Conservation (phyloP, 2,329 filamentous ascomycete genomes). For the Talaromyces islandicus region DNA sequence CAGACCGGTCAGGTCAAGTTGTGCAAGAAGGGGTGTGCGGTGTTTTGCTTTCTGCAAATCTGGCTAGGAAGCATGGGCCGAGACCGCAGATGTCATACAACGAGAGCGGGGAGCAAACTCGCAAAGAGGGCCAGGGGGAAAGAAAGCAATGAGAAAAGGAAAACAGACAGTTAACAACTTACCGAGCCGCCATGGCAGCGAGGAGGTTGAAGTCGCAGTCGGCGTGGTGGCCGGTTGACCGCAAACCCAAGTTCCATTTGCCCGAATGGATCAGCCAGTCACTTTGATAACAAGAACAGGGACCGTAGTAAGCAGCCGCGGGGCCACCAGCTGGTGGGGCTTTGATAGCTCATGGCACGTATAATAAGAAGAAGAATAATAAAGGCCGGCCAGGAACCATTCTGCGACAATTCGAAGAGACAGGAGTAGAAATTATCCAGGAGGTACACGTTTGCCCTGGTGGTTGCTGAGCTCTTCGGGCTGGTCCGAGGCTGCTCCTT, state of each 20-base stretch:
- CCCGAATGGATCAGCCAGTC: constrained; percentile 1
- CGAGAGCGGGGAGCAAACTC: neutral
- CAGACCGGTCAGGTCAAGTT: neutral
- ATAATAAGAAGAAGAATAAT: neutral
- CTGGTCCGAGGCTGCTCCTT: neutral
- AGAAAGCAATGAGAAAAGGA: neutral
- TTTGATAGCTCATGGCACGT: neutral
- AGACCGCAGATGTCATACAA: neutral
- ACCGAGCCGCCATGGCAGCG: constrained; percentile 7
- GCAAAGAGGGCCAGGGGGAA: neutral
- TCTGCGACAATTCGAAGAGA: neutral
- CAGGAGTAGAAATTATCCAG: neutral
- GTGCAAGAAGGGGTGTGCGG: neutral
- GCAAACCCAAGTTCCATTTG: constrained; percentile 10
- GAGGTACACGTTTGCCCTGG: neutral
- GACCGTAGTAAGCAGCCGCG: neutral
- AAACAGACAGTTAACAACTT: neutral
- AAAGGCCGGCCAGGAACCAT: neutral
- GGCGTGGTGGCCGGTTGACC: constrained; percentile 6
- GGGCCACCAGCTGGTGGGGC: neutral
- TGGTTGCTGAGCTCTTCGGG: neutral
- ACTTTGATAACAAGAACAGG: neutral
- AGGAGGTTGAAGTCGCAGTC: constrained; percentile 1
- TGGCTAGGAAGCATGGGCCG: neutral
- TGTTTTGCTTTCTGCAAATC: neutral